Evolutionary conservation across 2,329 filamentous ascomycete genomes (phyloP).

Genomic region (Thelonectria discophora): DNA sequence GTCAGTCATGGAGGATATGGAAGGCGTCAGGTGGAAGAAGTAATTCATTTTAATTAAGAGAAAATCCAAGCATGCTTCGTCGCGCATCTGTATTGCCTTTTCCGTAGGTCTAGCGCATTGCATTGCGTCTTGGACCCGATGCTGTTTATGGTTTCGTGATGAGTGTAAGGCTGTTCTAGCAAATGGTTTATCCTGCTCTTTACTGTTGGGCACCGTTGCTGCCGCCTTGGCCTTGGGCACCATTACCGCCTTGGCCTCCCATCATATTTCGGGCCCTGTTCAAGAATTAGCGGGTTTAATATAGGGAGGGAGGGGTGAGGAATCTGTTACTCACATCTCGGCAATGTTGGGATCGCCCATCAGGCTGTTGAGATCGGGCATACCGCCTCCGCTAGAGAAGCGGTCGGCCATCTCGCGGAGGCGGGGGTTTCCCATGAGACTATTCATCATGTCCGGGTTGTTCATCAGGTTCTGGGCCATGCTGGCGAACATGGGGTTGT

Average conservation of each 20-base stretch:
- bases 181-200: slow-evolving; percentile 15
- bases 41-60: slow-evolving; percentile 34
- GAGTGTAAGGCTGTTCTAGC: slow-evolving; percentile 30
- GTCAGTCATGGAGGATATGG: background rate
- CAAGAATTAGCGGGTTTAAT: background rate
- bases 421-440: slow-evolving; percentile 93
- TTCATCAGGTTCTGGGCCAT: slow-evolving; percentile 99
- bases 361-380: slow-evolving; percentile 85
- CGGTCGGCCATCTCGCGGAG: slow-evolving; percentile 86
- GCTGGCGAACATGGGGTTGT: slow-evolving; percentile 96
- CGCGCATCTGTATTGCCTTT: slow-evolving; percentile 33
- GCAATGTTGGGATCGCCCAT: slow-evolving; percentile 94
- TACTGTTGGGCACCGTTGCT: slow-evolving; percentile 42
- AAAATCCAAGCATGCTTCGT: slow-evolving; percentile 24
- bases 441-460: slow-evolving; percentile 91
- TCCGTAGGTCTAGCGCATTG: slow-evolving; percentile 35
- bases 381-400: slow-evolving; percentile 80
- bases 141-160: slow-evolving; percentile 29
- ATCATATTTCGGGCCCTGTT: slow-evolving; percentile 60
- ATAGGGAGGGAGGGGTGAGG: background rate
- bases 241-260: slow-evolving; percentile 49
- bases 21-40: slow-evolving; percentile 4
- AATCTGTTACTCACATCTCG: slow-evolving; percentile 78
- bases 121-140: slow-evolving; percentile 20
- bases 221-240: slow-evolving; percentile 28